Evolutionary conservation across 805 yeast genomes (phyloP).

Genomic region (Spathaspora gorwiae): DNA sequence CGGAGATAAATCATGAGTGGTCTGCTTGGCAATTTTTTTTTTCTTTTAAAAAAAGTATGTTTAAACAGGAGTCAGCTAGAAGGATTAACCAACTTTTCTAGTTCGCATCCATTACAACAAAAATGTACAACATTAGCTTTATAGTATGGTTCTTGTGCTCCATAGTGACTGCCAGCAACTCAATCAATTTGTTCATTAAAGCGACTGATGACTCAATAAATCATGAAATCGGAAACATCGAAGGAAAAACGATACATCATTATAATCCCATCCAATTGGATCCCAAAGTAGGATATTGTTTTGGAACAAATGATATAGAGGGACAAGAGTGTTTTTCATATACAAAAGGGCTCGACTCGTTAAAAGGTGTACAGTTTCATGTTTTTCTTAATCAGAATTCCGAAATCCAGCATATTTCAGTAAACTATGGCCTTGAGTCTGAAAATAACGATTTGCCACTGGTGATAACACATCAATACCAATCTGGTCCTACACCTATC

Average conservation of each 20-base stretch:
- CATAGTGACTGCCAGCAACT: slow-evolving; percentile 2
- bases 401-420: slow-evolving; percentile 5
- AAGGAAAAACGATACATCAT: background rate
- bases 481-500: slow-evolving; percentile 24
- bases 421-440: background rate
- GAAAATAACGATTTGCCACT: background rate
- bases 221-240: slow-evolving; percentile 5
- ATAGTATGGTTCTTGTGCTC: background rate
- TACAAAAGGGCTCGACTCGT: background rate
- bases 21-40: too few relatives aligned
- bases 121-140: background rate
- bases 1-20: too few relatives aligned
- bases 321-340: slow-evolving; percentile 28
- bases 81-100: too few relatives aligned
- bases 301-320: slow-evolving; percentile 27
- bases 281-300: slow-evolving; percentile 6
- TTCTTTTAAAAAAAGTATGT: too few relatives aligned
- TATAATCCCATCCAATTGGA: background rate
- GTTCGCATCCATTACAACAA: background rate
- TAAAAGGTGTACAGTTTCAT: slow-evolving; percentile 3
- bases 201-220: slow-evolving; percentile 2
- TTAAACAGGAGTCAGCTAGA: too few relatives aligned
- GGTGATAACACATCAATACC: slow-evolving; percentile 6
- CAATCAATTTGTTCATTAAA: slow-evolving; percentile 4
- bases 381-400: slow-evolving; percentile 6